Percentiles rank a stretch among this genome's conserved stretches.
Evolutionary conservation across 1,284 basidiomycete species (phyloP).

Genomic region (Naganishia cerealis): DNA sequence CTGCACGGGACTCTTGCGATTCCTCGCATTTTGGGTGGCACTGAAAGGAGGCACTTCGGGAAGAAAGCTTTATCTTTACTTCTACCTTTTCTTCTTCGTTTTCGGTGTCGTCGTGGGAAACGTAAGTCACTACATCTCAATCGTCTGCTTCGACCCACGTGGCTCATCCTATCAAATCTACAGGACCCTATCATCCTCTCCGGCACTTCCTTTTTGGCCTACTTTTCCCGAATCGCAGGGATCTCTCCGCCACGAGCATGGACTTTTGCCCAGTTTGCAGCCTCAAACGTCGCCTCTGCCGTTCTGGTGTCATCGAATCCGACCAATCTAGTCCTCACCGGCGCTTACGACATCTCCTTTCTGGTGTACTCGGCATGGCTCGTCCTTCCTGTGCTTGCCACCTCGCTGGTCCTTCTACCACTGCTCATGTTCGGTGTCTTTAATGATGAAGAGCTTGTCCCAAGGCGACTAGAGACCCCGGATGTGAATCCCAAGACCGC

Average conservation of each 20-base stretch:
- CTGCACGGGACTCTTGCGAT: slow-evolving; percentile 76
- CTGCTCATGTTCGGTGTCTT: slow-evolving; percentile 47
- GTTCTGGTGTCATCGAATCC: slow-evolving; percentile 57
- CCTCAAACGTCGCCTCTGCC: slow-evolving; percentile 70
- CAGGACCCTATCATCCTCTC: slow-evolving; percentile 77
- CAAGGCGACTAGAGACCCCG: slow-evolving; percentile 53
- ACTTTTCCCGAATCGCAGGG: slow-evolving; percentile 72
- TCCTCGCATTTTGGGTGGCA: slow-evolving; percentile 83
- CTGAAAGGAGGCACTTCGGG: slow-evolving; percentile 72
- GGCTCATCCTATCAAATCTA: not conserved
- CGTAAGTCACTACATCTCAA: slow-evolving; percentile 45
- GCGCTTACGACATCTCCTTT: slow-evolving; percentile 53
- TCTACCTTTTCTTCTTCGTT: slow-evolving; percentile 76
- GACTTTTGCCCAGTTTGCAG: slow-evolving; percentile 69
- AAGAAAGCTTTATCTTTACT: slow-evolving; percentile 69
- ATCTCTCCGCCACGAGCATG: slow-evolving; percentile 64
- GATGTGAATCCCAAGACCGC: slow-evolving; percentile 57
- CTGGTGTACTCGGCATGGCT: slow-evolving; percentile 53
- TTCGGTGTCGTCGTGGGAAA: slow-evolving; percentile 83
- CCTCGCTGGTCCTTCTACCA: slow-evolving; percentile 50
- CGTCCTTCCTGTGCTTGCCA: slow-evolving; percentile 51
- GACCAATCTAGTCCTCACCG: slow-evolving; percentile 58
- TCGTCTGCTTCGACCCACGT: not conserved
- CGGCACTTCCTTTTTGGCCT: slow-evolving; percentile 79
- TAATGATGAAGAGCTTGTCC: slow-evolving; percentile 49